phyloP scores from a whole-genome alignment of 129 eudicot genomes.

The Lactuca sativa region DNA sequence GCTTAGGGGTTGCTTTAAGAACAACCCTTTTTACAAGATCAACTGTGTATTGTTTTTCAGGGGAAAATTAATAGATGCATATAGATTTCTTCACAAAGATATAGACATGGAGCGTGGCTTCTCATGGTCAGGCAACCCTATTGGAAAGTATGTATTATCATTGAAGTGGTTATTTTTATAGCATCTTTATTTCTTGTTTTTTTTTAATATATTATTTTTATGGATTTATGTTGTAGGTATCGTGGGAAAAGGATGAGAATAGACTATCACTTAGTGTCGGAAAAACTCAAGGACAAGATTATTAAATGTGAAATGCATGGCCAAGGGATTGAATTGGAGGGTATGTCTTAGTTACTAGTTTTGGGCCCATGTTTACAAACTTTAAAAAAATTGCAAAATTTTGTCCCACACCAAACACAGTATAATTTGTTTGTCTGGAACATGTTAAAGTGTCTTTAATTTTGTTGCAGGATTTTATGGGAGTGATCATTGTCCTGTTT shows the following conservation, averaged over 20 bases:
- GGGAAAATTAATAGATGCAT: constrained; percentile 86
- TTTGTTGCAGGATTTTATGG: constrained; percentile 79
- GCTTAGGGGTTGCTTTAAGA: too few relatives aligned
- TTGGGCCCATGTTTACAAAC: neutral
- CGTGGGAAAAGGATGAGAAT: constrained; percentile 99
- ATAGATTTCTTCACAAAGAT: constrained; percentile 69
- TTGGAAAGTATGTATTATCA: constrained; percentile 66
- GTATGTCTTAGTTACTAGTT: constrained; percentile 30
- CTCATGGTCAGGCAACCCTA: constrained; percentile 95
- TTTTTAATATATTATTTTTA: neutral
- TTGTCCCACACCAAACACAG: too few relatives aligned
- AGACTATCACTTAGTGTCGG: constrained; percentile 73
- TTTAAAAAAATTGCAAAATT: too few relatives aligned
- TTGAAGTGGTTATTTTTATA: neutral
- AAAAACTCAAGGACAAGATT: constrained; percentile 63
- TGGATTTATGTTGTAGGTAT: constrained; percentile 50
- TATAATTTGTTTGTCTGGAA: too few relatives aligned
- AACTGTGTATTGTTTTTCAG: constrained; percentile 32
- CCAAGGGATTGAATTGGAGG: constrained; percentile 79
- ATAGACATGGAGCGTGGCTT: constrained; percentile 68
- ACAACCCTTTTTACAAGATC: neutral
- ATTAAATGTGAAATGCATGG: constrained; percentile 80
- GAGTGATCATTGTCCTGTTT: constrained; percentile 93
- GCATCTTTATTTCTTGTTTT: neutral
- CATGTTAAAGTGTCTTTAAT: neutral